Conservation (phyloP, 129 eudicot species). For the Lactuca sativa region DNA sequence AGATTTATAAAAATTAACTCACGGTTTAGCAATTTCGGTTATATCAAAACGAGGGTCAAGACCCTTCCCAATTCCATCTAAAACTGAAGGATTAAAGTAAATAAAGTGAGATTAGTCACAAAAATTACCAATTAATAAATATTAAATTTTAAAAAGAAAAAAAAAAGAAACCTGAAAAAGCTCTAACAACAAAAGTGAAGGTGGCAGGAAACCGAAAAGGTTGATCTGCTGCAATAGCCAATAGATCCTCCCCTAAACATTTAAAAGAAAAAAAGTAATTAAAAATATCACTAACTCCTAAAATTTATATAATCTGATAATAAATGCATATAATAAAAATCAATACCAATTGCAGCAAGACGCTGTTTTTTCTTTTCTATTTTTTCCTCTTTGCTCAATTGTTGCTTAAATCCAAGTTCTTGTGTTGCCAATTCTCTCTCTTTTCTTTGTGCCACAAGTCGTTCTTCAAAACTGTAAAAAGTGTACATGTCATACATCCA, state of each 20-base stretch:
- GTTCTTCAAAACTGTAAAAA: constrained; percentile 86
- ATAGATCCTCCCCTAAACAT: constrained; percentile 81
- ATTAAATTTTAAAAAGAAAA: too few species aligned
- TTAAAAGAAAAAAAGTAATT: constrained; percentile 5
- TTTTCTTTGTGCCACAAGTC: constrained; percentile 83
- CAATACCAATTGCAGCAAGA: constrained; percentile 91
- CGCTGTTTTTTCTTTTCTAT: constrained; percentile 81
- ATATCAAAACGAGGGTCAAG: constrained; percentile 99
- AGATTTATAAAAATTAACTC: constrained; percentile 28
- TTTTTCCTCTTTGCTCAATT: constrained; percentile 82
- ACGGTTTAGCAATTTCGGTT: constrained; percentile 98
- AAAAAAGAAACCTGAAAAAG: constrained; percentile 77
- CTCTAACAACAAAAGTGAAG: constrained; percentile 98
- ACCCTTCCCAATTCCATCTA: constrained; percentile 99
- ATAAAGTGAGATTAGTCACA: constrained; percentile 6
- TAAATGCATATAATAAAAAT: background rate
- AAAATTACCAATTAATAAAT: background rate
- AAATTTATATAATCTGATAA: constrained; percentile 4
- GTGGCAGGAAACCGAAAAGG: constrained; percentile 98
- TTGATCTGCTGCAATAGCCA: constrained; percentile 95
- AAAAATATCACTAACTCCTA: background rate
- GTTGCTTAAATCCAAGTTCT: constrained; percentile 88
- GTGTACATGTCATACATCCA: constrained; percentile 1
- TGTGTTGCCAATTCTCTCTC: constrained; percentile 74
- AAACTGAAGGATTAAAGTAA: constrained; percentile 48